Evolutionary conservation across 1,284 basidiomycete genomes (phyloP), one percentile per base, ranked within the genome.

Genomic region (Irpex lacteus): DNA sequence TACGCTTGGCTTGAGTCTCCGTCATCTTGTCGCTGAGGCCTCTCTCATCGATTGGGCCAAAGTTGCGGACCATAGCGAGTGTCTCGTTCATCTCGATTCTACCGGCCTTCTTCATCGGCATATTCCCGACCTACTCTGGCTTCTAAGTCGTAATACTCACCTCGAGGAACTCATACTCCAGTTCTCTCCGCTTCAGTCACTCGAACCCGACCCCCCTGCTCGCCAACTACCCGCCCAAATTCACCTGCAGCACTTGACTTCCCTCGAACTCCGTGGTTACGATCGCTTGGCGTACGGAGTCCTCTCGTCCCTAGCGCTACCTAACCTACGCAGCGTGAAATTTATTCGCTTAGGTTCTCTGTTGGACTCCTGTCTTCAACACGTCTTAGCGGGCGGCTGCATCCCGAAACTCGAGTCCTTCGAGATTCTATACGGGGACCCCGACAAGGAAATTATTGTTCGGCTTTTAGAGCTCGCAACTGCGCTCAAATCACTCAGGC

Each of bases 401-500:
- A 64, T 64, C 21, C 18, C 66, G 9, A 65, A 37, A n/a, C 66
- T 77, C 44, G 66, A 64, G 11, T 72, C 73, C 15, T 68, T 77
- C 19, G 68, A 65, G 13, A 66, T 76, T 44, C 19, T 62, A 66
- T 6, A 57, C 59, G 2, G 69, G 69, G 15, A 21, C 37, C 18
- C 67, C 8, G 61, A 63, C 5, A 50, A 34, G 34, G 40, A 54
- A 9, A 56, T 40, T 62, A 4, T 60, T 75, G 50, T 49, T 69
- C 40, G 53, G 60, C 9, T 68, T 85, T 73, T 88, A 9, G 69
- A 70, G 21, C 62, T 59, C 5, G 74, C 81, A 1, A 70, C 76
- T 32, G 69, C 70, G 26, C 77, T 90, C 56, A 72, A 80, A 64
- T 76, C 69, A 0, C 74, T 90, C 7, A 76, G 80, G 61, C 65